A percentile compares a stretch with the other conserved stretches of the same genome.
These are phyloP conservation scores for Mallotus repandus DNA, from an alignment of 441 rosid genomes.

Conservation along the genomic window DNA sequence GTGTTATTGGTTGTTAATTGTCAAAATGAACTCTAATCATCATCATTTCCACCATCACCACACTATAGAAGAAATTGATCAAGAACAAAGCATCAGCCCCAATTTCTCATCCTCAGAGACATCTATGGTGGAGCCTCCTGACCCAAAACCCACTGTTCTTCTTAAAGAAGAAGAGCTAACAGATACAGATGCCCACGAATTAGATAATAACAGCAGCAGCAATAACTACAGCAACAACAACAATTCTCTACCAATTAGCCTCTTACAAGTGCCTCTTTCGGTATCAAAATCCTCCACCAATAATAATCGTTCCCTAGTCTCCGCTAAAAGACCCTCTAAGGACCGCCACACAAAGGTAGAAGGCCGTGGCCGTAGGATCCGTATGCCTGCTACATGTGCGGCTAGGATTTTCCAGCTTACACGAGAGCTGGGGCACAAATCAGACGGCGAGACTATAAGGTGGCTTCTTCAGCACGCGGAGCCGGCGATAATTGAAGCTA, in stretches of 20 bases:
- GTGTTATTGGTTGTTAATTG: background rate
- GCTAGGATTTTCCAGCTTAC: constrained; percentile 71
- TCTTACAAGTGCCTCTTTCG: constrained; percentile 24
- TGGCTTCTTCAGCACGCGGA: constrained; percentile 64
- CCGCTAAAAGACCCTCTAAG: constrained; percentile 38
- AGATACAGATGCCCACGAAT: constrained; percentile 32
- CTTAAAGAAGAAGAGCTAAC: constrained; percentile 42
- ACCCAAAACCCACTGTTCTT: constrained; percentile 18
- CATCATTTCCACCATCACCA: constrained; percentile 20
- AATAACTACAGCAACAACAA: background rate
- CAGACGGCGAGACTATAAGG: constrained; percentile 67
- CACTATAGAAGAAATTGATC: constrained; percentile 38
- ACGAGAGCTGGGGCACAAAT: constrained; percentile 62
- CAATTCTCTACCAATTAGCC: constrained; percentile 23
- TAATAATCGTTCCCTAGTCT: constrained; percentile 24
- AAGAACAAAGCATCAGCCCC: constrained; percentile 22
- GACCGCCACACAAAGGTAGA: constrained; percentile 83
- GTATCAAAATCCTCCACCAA: background rate
- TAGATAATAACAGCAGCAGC: background rate
- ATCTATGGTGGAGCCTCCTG: constrained; percentile 29
- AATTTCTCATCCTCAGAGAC: constrained; percentile 27
- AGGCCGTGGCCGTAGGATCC: constrained; percentile 68
- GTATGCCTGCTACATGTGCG: constrained; percentile 62
- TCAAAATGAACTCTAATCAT: constrained; percentile 31
- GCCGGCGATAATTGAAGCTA: constrained; percentile 64